Evolutionary conservation across 2,329 filamentous ascomycete species (phyloP).

Genomic region (Huntiella moniliformis): DNA sequence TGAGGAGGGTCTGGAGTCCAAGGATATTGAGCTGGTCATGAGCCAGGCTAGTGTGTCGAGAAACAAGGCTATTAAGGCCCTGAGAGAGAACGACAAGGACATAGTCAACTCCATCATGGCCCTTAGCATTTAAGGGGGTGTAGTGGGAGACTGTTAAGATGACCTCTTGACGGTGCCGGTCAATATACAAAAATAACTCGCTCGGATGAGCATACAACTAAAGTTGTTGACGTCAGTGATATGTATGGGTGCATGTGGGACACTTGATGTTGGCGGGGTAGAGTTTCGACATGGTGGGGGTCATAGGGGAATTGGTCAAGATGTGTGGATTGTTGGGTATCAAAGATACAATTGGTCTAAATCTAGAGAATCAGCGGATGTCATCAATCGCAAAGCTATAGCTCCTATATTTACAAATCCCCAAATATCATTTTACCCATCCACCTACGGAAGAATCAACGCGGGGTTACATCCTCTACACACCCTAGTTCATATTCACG

Average conservation of each 20-base stretch:
- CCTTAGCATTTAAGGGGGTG: constrained; percentile 50
- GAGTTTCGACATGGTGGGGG: no score
- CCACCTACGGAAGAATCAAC: no score
- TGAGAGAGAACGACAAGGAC: constrained; percentile 98
- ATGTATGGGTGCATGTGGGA: no score
- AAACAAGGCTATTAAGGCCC: constrained; percentile 96
- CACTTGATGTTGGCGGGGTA: no score
- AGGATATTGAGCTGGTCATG: constrained; percentile 99
- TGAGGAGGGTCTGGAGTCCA: constrained; percentile 83
- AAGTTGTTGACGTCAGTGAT: no score
- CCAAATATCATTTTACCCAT: no score
- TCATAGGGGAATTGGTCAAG: no score
- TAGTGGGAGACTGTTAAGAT: neutral
- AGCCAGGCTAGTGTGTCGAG: constrained; percentile 89
- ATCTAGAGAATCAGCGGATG: no score
- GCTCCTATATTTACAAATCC: no score
- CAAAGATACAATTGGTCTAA: no score
- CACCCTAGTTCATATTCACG: neutral
- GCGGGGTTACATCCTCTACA: neutral
- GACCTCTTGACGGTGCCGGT: neutral
- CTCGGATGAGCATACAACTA: neutral
- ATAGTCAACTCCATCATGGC: constrained; percentile 99
- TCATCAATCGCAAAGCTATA: no score
- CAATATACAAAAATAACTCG: constrained; percentile 4
- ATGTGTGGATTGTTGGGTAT: no score